phyloP scores from a whole-genome alignment of 177 flowering plant genomes.

The Telopea speciosissima region DNA sequence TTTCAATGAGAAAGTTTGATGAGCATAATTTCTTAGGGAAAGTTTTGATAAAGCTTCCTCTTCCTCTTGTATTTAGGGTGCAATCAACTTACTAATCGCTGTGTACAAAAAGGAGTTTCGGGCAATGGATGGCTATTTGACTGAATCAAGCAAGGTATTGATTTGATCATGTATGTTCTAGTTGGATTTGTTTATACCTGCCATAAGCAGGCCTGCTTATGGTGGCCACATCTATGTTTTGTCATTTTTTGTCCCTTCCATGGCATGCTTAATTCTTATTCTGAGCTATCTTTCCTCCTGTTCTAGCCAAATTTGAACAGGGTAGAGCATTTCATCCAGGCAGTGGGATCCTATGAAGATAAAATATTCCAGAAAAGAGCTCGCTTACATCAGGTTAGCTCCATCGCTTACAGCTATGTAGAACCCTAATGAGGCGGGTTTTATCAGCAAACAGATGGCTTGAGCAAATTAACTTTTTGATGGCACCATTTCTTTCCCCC shows the following conservation, averaged over 20 bases:
- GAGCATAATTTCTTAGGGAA: neutral
- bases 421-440: too few relatives aligned
- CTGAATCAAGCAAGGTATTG: constrained; percentile 75
- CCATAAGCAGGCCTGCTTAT: neutral
- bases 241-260: neutral
- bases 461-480: too few relatives aligned
- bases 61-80: constrained; percentile 52
- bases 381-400: constrained; percentile 74
- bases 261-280: neutral
- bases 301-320: constrained; percentile 65
- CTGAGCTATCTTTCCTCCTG: constrained; percentile 2
- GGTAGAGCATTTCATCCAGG: constrained; percentile 90
- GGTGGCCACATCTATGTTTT: constrained; percentile 5
- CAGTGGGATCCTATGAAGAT: constrained; percentile 92
- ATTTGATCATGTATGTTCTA: constrained; percentile 3
- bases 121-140: constrained; percentile 77
- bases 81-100: constrained; percentile 85
- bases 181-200: neutral
- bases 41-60: neutral
- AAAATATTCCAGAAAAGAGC: constrained; percentile 90
- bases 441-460: too few relatives aligned
- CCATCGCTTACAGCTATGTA: neutral
- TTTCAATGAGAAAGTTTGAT: neutral
- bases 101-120: constrained; percentile 85
- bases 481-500: too few relatives aligned